phyloP scores from a whole-genome alignment of 164 flowering plant species.

The Aristolochia contorta region DNA sequence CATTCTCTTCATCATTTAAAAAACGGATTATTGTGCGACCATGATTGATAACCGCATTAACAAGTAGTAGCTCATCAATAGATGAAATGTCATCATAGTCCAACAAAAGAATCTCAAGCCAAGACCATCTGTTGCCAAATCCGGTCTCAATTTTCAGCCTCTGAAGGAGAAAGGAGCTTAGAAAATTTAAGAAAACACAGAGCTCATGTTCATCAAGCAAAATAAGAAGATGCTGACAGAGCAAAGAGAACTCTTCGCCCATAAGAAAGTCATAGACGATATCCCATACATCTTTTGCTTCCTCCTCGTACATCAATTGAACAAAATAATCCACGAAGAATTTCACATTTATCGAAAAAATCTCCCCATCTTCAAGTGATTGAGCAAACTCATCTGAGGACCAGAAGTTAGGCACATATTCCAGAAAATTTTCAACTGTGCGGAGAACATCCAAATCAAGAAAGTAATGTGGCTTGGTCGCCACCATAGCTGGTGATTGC shows the following conservation, averaged over 20 bases:
- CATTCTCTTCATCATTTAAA: slow-evolving; percentile 44
- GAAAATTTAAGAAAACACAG: slow-evolving; percentile 26
- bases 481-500: slow-evolving; percentile 95
- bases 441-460: slow-evolving; percentile 76
- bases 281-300: slow-evolving; percentile 61
- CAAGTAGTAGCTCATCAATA: slow-evolving; percentile 54
- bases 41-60: slow-evolving; percentile 56
- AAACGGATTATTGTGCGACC: slow-evolving; percentile 63
- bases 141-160: slow-evolving; percentile 11
- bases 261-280: slow-evolving; percentile 43
- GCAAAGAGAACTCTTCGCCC: slow-evolving; percentile 29
- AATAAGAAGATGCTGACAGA: too few species aligned
- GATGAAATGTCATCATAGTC: slow-evolving; percentile 28
- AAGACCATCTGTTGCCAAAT: slow-evolving; percentile 21
- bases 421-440: slow-evolving; percentile 82
- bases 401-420: slow-evolving; percentile 94
- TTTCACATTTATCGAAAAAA: slow-evolving; percentile 44
- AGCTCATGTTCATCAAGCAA: too few species aligned
- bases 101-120: slow-evolving; percentile 54
- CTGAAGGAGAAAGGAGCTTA: slow-evolving; percentile 25
- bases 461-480: slow-evolving; percentile 95
- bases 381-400: slow-evolving; percentile 79
- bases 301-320: slow-evolving; percentile 63
- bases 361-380: slow-evolving; percentile 71
- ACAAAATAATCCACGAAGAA: slow-evolving; percentile 59